Evolutionary conservation across 2,329 filamentous ascomycete genomes (phyloP).

Genomic region (Talaromyces albobiverticillius): DNA sequence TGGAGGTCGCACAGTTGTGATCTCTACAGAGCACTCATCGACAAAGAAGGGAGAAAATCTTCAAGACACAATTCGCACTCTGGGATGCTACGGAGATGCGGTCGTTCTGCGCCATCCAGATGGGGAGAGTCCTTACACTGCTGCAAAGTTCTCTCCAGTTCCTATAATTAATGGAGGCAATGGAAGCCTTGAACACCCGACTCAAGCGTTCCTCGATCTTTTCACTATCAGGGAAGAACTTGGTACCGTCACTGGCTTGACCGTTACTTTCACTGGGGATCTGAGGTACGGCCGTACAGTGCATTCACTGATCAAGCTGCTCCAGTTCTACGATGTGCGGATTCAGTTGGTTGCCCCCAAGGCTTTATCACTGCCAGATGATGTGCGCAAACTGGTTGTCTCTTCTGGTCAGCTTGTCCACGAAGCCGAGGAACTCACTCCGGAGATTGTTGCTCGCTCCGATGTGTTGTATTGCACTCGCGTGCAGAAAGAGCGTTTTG

Average conservation of each 20-base stretch:
- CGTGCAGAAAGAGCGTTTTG: slow-evolving; percentile 94
- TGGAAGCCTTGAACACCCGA: slow-evolving; percentile 92
- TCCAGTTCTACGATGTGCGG: slow-evolving; percentile 91
- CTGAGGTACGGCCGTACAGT: slow-evolving; percentile 91
- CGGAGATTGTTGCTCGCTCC: slow-evolving; percentile 78
- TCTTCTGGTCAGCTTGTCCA: slow-evolving; percentile 71
- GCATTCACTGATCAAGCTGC: slow-evolving; percentile 89
- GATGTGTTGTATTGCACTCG: slow-evolving; percentile 97
- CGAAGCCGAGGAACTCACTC: slow-evolving; percentile 75
- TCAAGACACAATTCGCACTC: slow-evolving; percentile 87
- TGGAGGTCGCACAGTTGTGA: slow-evolving; percentile 78
- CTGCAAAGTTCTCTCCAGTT: slow-evolving; percentile 81
- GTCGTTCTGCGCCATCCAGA: slow-evolving; percentile 93
- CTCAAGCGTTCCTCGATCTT: slow-evolving; percentile 93
- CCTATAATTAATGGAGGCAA: slow-evolving; percentile 98
- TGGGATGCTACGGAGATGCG: slow-evolving; percentile 91
- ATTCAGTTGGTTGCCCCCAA: slow-evolving; percentile 88
- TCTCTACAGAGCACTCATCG: slow-evolving; percentile 80
- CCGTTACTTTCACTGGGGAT: slow-evolving; percentile 93
- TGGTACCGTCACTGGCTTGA: slow-evolving; percentile 90
- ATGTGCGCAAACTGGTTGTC: slow-evolving; percentile 70
- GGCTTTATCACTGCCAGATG: slow-evolving; percentile 70
- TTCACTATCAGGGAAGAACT: slow-evolving; percentile 98
- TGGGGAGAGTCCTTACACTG: slow-evolving; percentile 74
- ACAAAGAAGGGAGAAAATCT: slow-evolving; percentile 93